Evolutionary conservation across 805 yeast genomes (phyloP).

Genomic region (Kodamaea lidongshanica): DNA sequence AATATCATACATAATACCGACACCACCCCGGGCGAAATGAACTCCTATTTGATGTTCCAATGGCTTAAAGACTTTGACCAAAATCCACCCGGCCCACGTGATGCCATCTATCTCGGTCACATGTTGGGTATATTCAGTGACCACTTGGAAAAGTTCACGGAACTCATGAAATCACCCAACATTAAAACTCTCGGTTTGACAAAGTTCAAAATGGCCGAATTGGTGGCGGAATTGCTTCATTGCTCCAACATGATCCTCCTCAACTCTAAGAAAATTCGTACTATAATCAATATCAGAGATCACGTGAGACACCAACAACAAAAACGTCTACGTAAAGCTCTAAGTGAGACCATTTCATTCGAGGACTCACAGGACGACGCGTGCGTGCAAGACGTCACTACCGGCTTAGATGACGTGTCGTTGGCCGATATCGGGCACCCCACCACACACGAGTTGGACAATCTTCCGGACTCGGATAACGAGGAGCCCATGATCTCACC

Average conservation of each 20-base stretch:
- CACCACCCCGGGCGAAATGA: conserved; percentile 30
- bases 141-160: conserved; percentile 63
- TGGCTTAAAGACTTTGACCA: conserved; percentile 55
- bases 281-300: conserved; percentile 64
- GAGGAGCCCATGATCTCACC: conserved; percentile 41
- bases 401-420: conserved; percentile 32
- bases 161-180: conserved; percentile 43
- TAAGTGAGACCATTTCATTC: conserved; percentile 11
- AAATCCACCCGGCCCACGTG: conserved; percentile 89
- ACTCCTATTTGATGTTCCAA: conserved; percentile 36
- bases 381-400: conserved; percentile 27
- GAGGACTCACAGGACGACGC: conserved; percentile 6
- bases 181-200: conserved; percentile 89
- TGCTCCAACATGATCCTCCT: conserved; percentile 95
- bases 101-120: conserved; percentile 87
- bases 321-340: conserved; percentile 31
- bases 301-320: conserved; percentile 42
- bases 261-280: conserved; percentile 70
- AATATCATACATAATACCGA: conserved; percentile 40
- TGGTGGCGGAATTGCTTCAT: conserved; percentile 89
- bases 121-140: conserved; percentile 73
- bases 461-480: conserved; percentile 36
- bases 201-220: conserved; percentile 82
- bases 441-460: conserved; percentile 20
- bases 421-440: conserved; percentile 30